Percentiles rank a stretch among this genome's conserved stretches.
Conservation (phyloP, 164 flowering plant genomes). For the Annona squamosa region DNA sequence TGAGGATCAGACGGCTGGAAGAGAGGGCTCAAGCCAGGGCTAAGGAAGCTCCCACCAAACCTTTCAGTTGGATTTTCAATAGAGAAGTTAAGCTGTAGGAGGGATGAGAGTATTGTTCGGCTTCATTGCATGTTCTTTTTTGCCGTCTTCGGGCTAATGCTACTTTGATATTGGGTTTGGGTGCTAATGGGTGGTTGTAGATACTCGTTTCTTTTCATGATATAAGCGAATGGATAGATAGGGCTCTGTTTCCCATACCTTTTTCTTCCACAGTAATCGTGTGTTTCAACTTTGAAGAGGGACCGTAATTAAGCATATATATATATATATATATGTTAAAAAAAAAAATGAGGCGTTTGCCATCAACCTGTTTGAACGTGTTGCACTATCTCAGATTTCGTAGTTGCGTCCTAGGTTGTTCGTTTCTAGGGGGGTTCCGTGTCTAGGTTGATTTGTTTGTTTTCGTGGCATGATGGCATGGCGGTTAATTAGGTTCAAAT, state of each 20-base stretch:
- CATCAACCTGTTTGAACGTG: no score
- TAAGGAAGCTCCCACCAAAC: constrained; percentile 30
- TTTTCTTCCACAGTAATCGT: neutral
- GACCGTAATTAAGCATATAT: no score
- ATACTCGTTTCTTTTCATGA: constrained; percentile 7
- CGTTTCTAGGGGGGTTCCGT: no score
- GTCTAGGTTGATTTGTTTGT: no score
- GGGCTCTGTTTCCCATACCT: neutral
- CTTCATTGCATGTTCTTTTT: neutral
- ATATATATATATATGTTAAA: no score
- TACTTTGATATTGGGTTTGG: neutral
- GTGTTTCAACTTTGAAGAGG: no score
- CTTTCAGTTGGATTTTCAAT: constrained; percentile 64
- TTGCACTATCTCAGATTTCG: no score
- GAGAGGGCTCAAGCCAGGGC: constrained; percentile 41
- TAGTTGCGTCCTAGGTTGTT: no score
- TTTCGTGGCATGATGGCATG: no score
- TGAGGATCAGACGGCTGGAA: constrained; percentile 41
- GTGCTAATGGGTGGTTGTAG: neutral
- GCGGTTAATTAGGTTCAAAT: no score
- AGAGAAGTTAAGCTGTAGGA: constrained; percentile 42
- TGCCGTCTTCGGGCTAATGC: neutral
- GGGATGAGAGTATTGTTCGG: constrained; percentile 7
- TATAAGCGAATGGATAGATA: constrained; percentile 4
- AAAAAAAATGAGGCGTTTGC: no score